Conservation (phyloP, 2,329 filamentous ascomycete genomes). For the Cercospora sp. region DNA sequence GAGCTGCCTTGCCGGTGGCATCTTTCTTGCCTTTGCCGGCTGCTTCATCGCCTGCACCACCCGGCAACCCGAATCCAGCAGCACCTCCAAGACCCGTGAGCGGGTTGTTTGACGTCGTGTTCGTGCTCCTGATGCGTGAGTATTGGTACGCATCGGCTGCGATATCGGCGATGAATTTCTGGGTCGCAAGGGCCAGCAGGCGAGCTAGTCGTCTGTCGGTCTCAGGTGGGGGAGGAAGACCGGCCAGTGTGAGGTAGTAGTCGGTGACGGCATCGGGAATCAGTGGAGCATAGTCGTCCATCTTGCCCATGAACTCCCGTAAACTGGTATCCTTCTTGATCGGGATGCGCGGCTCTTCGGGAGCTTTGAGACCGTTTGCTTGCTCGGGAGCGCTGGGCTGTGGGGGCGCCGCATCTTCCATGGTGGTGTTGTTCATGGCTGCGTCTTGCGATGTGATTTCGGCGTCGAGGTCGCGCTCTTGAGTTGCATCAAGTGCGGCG, state of each 20-base stretch:
- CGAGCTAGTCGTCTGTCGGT: slow-evolving; percentile 88
- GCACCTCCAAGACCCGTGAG: slow-evolving; percentile 82
- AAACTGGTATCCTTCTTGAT: slow-evolving; percentile 89
- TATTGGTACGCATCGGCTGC: slow-evolving; percentile 98
- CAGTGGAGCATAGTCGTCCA: slow-evolving; percentile 98
- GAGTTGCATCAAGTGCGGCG: slow-evolving; percentile 42
- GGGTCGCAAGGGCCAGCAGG: slow-evolving; percentile 92
- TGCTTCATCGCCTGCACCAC: slow-evolving; percentile 55
- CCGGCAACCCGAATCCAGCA: slow-evolving; percentile 62
- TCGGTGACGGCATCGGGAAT: slow-evolving; percentile 97
- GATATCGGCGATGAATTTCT: slow-evolving; percentile 98
- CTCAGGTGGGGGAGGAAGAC: slow-evolving; percentile 86
- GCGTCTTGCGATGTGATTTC: slow-evolving; percentile 39
- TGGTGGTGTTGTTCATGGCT: slow-evolving; percentile 23
- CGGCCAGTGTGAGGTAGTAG: slow-evolving; percentile 96
- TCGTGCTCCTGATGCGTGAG: slow-evolving; percentile 89
- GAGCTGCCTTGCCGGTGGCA: slow-evolving; percentile 39
- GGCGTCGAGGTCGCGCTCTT: slow-evolving; percentile 40
- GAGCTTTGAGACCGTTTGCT: slow-evolving; percentile 64
- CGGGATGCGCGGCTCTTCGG: slow-evolving; percentile 59
- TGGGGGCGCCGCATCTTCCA: slow-evolving; percentile 25
- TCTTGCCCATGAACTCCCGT: slow-evolving; percentile 89
- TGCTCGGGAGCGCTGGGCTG: slow-evolving; percentile 64
- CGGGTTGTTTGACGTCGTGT: slow-evolving; percentile 84
- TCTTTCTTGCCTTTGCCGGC: slow-evolving; percentile 53